Percentiles rank a stretch among this genome's conserved stretches.
These are phyloP conservation scores for Picocystis salinarum DNA, from an alignment of 139 green algal species.

Conservation along the genomic window DNA sequence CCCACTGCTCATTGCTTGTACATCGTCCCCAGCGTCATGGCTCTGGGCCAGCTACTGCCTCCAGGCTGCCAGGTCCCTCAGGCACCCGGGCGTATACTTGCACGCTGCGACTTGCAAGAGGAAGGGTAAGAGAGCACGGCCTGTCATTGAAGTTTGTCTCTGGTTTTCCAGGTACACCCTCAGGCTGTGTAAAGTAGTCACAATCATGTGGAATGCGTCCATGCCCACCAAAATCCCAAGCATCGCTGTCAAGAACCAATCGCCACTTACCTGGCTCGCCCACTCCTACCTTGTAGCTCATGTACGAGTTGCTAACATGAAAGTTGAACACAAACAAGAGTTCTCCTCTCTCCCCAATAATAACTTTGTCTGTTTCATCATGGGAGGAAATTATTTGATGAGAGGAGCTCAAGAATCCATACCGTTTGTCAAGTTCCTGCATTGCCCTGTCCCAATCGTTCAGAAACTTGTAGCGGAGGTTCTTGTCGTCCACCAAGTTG, in stretches of 20 bases:
- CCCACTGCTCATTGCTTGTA: no score
- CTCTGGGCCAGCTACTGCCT: no score
- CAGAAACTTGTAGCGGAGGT: slow-evolving; percentile 87
- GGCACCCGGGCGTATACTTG: no score
- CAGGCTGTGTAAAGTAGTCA: slow-evolving; percentile 21
- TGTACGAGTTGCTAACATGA: slow-evolving; percentile 38
- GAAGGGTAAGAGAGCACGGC: no score
- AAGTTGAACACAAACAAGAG: slow-evolving; percentile 97
- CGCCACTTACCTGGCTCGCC: slow-evolving; percentile 56
- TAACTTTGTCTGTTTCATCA: slow-evolving; percentile 80
- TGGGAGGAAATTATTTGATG: slow-evolving; percentile 21
- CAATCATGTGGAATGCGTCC: slow-evolving; percentile 28
- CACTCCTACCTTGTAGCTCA: slow-evolving; percentile 53
- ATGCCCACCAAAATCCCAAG: slow-evolving; percentile 47
- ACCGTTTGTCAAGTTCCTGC: slow-evolving; percentile 73
- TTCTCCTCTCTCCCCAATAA: slow-evolving; percentile 80
- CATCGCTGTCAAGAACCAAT: slow-evolving; percentile 73
- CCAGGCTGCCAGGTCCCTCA: no score
- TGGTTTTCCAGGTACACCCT: slow-evolving; percentile 12
- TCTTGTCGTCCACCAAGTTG: slow-evolving; percentile 65
- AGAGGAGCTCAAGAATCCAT: slow-evolving; percentile 23
- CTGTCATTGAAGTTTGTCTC: slow-evolving; percentile 26
- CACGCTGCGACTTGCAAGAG: no score
- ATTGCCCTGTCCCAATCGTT: slow-evolving; percentile 58
- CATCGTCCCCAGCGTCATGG: no score